Evolutionary conservation across 169 alveolate genomes (phyloP).

Genomic region (Amoebophrya sp.): DNA sequence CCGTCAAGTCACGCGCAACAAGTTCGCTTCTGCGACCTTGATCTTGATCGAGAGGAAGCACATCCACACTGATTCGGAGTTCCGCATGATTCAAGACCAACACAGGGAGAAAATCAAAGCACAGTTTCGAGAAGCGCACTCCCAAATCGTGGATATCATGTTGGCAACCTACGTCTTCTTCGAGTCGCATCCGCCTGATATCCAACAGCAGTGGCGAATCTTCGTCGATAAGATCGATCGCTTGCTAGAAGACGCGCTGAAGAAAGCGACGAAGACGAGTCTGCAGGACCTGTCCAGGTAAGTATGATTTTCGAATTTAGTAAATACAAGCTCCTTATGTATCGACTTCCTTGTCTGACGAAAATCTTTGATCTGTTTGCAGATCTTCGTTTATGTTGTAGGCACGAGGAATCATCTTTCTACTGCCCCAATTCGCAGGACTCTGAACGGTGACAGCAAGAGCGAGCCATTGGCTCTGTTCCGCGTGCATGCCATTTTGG

Average conservation of each 20-base stretch:
- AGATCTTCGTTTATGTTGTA: not conserved
- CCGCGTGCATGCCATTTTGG: slow-evolving; percentile 49
- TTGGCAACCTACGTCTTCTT: slow-evolving; percentile 60
- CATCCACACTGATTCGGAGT: slow-evolving; percentile 60
- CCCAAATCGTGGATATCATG: slow-evolving; percentile 54
- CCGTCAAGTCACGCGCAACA: slow-evolving; percentile 33
- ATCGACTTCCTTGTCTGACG: no score
- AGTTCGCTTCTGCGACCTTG: slow-evolving; percentile 46
- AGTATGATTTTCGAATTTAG: no score
- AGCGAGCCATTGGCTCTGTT: slow-evolving; percentile 54
- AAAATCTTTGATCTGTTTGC: slow-evolving; percentile 35
- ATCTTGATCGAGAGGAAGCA: slow-evolving; percentile 62
- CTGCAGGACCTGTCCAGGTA: slow-evolving; percentile 54
- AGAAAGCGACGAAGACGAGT: slow-evolving; percentile 65
- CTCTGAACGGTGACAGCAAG: slow-evolving; percentile 51
- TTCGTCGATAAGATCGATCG: slow-evolving; percentile 45
- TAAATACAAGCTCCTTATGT: no score
- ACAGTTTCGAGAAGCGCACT: slow-evolving; percentile 41
- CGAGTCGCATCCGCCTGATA: slow-evolving; percentile 56
- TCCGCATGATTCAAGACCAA: slow-evolving; percentile 62
- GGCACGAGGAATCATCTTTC: not conserved
- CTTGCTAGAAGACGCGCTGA: slow-evolving; percentile 63
- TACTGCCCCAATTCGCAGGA: not conserved
- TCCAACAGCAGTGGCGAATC: slow-evolving; percentile 56
- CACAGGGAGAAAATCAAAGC: slow-evolving; percentile 50